Evolutionary conservation across 768 basidiomycete genomes (phyloP).

Genomic region (Dioszegia crocea): DNA sequence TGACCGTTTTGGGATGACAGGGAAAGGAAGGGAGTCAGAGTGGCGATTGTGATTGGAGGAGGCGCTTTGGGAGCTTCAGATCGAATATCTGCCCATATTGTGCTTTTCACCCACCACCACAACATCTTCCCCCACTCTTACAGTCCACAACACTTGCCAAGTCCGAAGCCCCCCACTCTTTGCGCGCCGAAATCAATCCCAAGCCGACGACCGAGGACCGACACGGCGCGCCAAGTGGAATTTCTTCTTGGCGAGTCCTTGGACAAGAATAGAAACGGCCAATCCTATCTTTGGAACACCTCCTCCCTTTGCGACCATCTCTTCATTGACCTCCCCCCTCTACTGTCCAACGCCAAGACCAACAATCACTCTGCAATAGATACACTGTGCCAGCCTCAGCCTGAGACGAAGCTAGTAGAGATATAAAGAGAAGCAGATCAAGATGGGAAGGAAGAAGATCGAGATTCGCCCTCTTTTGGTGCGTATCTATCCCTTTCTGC

Average conservation of each 20-base stretch:
- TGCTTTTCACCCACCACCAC: too few relatives aligned
- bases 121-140: too few relatives aligned
- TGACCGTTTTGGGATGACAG: too few relatives aligned
- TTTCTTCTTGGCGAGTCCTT: background rate
- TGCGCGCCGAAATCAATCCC: too few relatives aligned
- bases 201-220: too few relatives aligned
- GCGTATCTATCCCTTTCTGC: conserved; percentile 14
- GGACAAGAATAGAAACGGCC: conserved; percentile 2
- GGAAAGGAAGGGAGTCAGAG: too few relatives aligned
- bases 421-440: background rate
- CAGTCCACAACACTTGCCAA: too few relatives aligned
- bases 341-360: background rate
- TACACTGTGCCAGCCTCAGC: background rate
- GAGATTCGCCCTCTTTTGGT: conserved; percentile 45
- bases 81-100: too few relatives aligned
- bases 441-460: conserved; percentile 49
- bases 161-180: background rate
- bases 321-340: background rate
- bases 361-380: background rate
- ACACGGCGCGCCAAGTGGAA: background rate
- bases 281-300: conserved; percentile 5
- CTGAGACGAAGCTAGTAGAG: background rate
- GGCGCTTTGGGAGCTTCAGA: too few relatives aligned
- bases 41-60: too few relatives aligned
- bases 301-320: background rate